Evolutionary conservation across 495 filamentous ascomycete genomes (phyloP).

Genomic region (Penicillium egyptiacum): DNA sequence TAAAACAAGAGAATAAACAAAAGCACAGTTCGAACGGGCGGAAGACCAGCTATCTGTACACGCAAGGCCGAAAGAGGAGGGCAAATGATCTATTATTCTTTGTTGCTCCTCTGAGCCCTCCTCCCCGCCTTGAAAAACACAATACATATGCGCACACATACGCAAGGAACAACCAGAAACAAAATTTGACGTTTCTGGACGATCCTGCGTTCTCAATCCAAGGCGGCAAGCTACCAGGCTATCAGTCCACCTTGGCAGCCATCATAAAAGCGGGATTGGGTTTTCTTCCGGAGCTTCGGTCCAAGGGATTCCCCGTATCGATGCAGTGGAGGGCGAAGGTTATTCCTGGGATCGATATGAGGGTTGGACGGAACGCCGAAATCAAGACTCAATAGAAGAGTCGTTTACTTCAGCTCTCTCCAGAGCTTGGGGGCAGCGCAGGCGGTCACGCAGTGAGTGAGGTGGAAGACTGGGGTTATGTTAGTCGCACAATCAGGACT

Average conservation of each 20-base stretch:
- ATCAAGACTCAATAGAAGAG: conserved; percentile 18
- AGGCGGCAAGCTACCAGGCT: conserved; percentile 28
- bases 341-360: conserved; percentile 13
- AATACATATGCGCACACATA: conserved; percentile 30
- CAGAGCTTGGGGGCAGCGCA: conserved; percentile 97
- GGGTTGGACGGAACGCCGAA: conserved; percentile 15
- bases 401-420: conserved; percentile 77
- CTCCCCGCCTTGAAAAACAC: conserved; percentile 31
- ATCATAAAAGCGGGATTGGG: conserved; percentile 24
- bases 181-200: conserved; percentile 7
- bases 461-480: conserved; percentile 85
- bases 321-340: conserved; percentile 2
- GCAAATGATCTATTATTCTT: conserved; percentile 31
- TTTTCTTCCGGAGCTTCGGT: conserved; percentile 16
- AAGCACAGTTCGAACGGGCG: conserved; percentile 45
- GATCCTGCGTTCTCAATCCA: conserved; percentile 26
- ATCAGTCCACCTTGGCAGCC: conserved; percentile 17
- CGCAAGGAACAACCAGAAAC: conserved; percentile 14
- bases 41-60: conserved; percentile 55
- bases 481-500: conserved; percentile 11
- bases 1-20: conserved; percentile 34
- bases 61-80: conserved; percentile 37
- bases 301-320: conserved; percentile 12
- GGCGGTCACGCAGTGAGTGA: conserved; percentile 85
- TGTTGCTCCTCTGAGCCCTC: conserved; percentile 22